phyloP scores from a whole-genome alignment of 768 basidiomycete genomes.

The Boletus reticulatus region DNA sequence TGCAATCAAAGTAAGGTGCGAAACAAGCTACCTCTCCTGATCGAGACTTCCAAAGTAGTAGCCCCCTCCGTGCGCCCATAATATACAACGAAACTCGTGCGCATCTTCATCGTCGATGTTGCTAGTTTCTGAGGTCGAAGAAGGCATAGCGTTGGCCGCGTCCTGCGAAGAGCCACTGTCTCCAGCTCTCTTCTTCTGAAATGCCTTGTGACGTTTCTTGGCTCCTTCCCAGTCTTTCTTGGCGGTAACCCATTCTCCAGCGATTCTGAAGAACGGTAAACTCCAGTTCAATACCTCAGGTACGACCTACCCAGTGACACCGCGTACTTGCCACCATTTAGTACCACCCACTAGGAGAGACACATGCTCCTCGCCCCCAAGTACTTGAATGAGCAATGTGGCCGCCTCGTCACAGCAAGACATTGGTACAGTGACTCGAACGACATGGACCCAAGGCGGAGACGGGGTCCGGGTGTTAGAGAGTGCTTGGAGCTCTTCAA shows the following conservation, averaged over 20 bases:
- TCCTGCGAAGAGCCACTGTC: conserved; percentile 8
- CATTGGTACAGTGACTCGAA: conserved; percentile 70
- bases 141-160: conserved; percentile 12
- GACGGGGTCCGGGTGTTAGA: conserved; percentile 80
- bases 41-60: conserved; percentile 83
- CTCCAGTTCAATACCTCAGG: conserved; percentile 13
- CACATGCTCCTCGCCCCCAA: conserved; percentile 80
- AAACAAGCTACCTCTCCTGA: conserved; percentile 55
- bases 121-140: conserved; percentile 30
- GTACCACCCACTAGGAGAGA: conserved; percentile 78
- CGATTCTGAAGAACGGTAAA: conserved; percentile 47
- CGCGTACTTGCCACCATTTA: conserved; percentile 98
- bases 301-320: conserved; percentile 63
- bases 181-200: conserved; percentile 32
- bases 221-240: conserved; percentile 80
- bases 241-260: conserved; percentile 85
- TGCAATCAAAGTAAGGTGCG: background rate
- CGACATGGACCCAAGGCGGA: conserved; percentile 79
- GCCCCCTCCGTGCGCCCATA: conserved; percentile 82
- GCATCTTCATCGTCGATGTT: conserved; percentile 62
- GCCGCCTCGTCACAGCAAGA: conserved; percentile 76
- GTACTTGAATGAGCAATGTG: conserved; percentile 62
- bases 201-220: conserved; percentile 54
- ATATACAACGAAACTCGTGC: conserved; percentile 82
- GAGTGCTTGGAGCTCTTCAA: conserved; percentile 80